Conservation (phyloP, 345 rosid species). For the Angophora floribunda region DNA sequence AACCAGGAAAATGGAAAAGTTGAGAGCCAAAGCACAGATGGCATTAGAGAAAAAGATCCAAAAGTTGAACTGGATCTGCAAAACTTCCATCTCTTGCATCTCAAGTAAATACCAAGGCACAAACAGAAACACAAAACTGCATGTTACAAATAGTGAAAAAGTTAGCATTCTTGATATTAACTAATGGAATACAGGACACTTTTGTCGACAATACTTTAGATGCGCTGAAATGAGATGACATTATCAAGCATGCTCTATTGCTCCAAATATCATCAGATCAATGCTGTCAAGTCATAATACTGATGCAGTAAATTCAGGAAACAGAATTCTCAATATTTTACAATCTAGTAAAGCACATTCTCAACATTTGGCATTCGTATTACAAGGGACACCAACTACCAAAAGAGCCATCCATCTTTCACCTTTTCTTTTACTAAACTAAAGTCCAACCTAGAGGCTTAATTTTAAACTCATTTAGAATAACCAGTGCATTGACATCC, state of each 20-base stretch:
- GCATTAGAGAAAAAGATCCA: constrained; percentile 99
- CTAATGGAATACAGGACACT: background rate
- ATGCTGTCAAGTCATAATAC: background rate
- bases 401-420: background rate
- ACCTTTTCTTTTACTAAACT: background rate
- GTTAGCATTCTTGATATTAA: background rate
- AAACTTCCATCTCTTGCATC: constrained; percentile 70
- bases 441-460: background rate
- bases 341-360: background rate
- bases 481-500: background rate
- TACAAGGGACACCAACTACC: background rate
- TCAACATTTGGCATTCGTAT: background rate
- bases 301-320: background rate
- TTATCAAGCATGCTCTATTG: background rate
- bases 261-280: background rate
- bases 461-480: background rate
- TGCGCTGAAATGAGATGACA: background rate
- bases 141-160: background rate
- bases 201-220: background rate
- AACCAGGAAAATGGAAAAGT: constrained; percentile 86
- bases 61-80: constrained; percentile 87
- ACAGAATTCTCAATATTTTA: background rate
- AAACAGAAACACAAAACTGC: constrained; percentile 91
- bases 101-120: constrained; percentile 90
- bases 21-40: constrained; percentile 81